Evolutionary conservation across 163 green algal genomes (phyloP).

Genomic region (Coccomyxa subellipsoidea): DNA sequence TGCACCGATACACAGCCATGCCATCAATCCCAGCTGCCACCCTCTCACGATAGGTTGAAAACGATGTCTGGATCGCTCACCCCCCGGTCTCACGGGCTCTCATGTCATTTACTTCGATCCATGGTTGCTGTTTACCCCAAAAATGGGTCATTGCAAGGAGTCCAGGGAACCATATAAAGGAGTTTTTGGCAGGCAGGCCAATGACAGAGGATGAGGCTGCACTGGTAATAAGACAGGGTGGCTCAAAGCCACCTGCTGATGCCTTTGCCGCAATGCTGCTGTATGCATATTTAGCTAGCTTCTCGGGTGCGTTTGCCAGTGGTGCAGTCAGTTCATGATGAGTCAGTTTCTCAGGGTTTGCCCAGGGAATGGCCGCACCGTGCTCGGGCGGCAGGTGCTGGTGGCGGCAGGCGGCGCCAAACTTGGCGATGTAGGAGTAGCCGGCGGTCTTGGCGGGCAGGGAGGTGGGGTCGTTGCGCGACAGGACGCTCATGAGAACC

Average conservation of each 20-base stretch:
- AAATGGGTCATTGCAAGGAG: too few species aligned
- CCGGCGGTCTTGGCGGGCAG: background rate
- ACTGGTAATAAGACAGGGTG: too few species aligned
- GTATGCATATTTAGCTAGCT: too few species aligned
- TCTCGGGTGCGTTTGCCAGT: too few species aligned
- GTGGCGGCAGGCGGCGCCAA: background rate
- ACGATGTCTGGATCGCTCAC: background rate
- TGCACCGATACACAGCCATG: background rate
- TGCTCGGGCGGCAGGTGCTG: slow-evolving; percentile 8
- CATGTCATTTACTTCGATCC: too few species aligned
- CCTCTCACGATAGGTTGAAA: background rate
- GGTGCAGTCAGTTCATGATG: too few species aligned
- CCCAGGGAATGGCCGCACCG: too few species aligned
- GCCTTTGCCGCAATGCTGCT: background rate
- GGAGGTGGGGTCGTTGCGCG: background rate
- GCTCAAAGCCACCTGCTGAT: background rate
- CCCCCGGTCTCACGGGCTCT: background rate
- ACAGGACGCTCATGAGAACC: background rate
- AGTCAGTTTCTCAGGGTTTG: too few species aligned
- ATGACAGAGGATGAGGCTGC: too few species aligned
- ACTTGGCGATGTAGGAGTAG: slow-evolving; percentile 2
- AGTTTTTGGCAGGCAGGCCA: too few species aligned
- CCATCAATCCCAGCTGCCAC: background rate
- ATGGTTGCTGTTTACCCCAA: too few species aligned
- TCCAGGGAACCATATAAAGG: too few species aligned